A percentile compares a stretch with the other conserved stretches of the same genome.
Conservation (phyloP, 495 filamentous ascomycete species). For the Penicillium parvum region DNA sequence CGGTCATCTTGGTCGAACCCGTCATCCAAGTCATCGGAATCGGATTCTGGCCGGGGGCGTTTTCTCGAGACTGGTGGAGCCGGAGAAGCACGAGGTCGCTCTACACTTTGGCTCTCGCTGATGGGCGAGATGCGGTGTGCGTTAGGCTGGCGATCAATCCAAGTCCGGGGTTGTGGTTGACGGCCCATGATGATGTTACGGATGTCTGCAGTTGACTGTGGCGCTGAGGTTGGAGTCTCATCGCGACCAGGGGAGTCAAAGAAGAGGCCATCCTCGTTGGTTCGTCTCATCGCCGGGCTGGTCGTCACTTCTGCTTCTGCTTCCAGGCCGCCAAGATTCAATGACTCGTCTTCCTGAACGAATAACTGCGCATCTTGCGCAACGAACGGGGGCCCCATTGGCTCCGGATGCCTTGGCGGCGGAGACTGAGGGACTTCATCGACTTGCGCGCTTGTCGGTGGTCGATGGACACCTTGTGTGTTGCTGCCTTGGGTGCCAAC, state of each 20-base stretch:
- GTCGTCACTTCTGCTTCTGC: neutral
- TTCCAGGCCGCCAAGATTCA: conserved; percentile 4
- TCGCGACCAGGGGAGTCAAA: conserved; percentile 7
- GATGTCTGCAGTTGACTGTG: neutral
- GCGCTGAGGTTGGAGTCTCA: neutral
- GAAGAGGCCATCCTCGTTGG: conserved; percentile 5
- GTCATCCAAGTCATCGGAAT: conserved; percentile 9
- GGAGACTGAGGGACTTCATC: conserved; percentile 6
- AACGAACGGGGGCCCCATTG: neutral
- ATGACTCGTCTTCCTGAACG: conserved; percentile 11
- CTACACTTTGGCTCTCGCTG: conserved; percentile 11
- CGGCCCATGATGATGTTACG: neutral
- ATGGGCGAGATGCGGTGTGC: conserved; percentile 29
- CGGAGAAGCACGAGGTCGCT: conserved; percentile 4
- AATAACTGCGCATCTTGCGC: too few relatives aligned
- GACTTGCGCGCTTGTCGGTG: neutral
- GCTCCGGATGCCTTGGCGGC: neutral
- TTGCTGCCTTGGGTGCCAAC: too few relatives aligned
- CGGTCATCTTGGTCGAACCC: conserved; percentile 15
- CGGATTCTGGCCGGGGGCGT: conserved; percentile 12
- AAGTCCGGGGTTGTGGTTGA: conserved; percentile 12
- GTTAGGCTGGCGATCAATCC: conserved; percentile 34
- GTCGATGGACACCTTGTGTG: neutral
- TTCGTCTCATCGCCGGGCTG: neutral
- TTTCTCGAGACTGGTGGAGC: conserved; percentile 11